Evolutionary conservation across 108 stramenopile species (phyloP), one percentile per base, ranked within the genome.

Genomic region (Conticribra guillardii): DNA sequence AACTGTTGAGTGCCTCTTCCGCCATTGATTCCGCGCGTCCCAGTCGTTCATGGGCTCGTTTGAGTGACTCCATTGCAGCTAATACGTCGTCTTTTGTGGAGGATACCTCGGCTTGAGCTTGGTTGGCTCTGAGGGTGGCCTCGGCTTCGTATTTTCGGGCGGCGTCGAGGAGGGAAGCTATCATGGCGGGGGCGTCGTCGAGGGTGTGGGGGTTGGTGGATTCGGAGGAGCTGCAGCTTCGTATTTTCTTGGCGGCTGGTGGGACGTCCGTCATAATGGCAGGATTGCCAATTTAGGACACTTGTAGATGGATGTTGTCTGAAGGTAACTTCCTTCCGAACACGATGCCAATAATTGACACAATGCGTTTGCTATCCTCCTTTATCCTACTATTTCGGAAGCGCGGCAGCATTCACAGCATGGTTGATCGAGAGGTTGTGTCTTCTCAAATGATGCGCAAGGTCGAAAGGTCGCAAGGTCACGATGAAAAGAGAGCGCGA

Each of bases 191-290:
- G 34, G 34, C 18, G 18, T 17, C 16, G 58, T 24, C 34, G 44
- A 23, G 19, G 49, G 34, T 3, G 72, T 26, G 47, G 61, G 27
- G 34, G 53, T 30, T 27, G 62, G 63, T 60, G 54, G 62, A 64
- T 46, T 73, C 67, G 18, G 76, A 71, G 30, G 69, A 65, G 70
- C 54, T 56, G 70, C 70, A 71, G 53, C 70, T 71, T 9, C 70
- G 52, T 14, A 71, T 45, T 46, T 72, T 71, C 29, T 71, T 65
- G 15, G 23, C 19, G 53, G 54, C 33, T 19, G 53, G 62, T 4
- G 28, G 55, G 14, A 4, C 31, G 53, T 56, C 33, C 8, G 60
- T 27, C 60, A 55, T 55, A 23, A 30, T 55, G 54, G 47, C 81
- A 84, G n/a, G n/a, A n/a, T n/a, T n/a, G n/a, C n/a, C n/a, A n/a